A percentile compares a stretch with the other conserved stretches of the same genome.
These are phyloP conservation scores for Salisapilia sapeloensis DNA, from an alignment of 352 stramenopile genomes.

Conservation along the genomic window DNA sequence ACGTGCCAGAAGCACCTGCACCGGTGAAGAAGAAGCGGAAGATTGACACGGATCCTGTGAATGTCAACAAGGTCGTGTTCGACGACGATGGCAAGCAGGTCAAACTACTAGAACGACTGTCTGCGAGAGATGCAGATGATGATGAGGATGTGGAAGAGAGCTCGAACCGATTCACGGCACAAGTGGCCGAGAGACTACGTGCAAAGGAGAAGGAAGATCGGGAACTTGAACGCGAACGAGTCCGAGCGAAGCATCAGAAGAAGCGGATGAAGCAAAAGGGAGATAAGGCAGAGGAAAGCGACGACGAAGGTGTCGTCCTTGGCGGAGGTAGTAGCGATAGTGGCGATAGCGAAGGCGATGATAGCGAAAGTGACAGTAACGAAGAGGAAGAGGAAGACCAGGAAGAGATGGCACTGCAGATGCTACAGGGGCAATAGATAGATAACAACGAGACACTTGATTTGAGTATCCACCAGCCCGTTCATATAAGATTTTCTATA, in stretches of 20 bases:
- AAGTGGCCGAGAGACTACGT: constrained; percentile 48
- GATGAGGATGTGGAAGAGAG: constrained; percentile 33
- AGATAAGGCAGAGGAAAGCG: constrained; percentile 35
- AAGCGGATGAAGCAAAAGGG: constrained; percentile 74
- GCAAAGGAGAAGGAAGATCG: constrained; percentile 71
- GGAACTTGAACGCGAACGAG: constrained; percentile 67
- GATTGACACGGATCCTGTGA: constrained; percentile 39
- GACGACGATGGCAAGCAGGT: constrained; percentile 86
- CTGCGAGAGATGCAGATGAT: constrained; percentile 17
- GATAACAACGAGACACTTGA: not conserved
- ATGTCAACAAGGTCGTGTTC: constrained; percentile 84
- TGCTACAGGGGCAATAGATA: constrained; percentile 32
- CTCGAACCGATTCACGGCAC: constrained; percentile 34
- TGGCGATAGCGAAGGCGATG: constrained; percentile 2
- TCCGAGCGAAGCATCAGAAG: constrained; percentile 82
- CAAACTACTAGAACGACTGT: constrained; percentile 39
- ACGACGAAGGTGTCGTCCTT: constrained; percentile 10
- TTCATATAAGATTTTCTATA: too few species aligned
- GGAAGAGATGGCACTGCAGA: constrained; percentile 60
- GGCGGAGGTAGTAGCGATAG: constrained; percentile 4
- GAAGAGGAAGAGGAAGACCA: constrained; percentile 21
- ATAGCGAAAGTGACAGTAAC: constrained; percentile 2
- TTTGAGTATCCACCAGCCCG: too few species aligned
- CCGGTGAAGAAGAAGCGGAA: constrained; percentile 66
- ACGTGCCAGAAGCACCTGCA: constrained; percentile 73